Conservation (phyloP, 140 eudicot genomes). For the Stevia rebaudiana region DNA sequence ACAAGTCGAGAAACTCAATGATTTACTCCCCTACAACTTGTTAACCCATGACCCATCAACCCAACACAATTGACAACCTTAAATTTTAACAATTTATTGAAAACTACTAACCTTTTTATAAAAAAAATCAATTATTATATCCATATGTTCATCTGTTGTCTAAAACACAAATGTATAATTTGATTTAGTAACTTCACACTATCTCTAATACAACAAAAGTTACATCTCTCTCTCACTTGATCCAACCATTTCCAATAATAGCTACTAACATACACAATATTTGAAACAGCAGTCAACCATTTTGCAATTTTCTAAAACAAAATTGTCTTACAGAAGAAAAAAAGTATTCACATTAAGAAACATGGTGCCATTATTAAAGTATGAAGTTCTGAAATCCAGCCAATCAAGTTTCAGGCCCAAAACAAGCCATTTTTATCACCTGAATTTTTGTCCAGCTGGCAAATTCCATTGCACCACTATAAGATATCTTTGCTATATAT, state of each 20-base stretch:
- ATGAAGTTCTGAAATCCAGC: constrained; percentile 6
- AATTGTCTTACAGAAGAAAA: neutral
- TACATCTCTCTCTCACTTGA: neutral
- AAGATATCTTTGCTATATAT: constrained; percentile 17
- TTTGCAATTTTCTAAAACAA: neutral
- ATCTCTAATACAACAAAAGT: neutral
- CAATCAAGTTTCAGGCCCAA: constrained; percentile 3
- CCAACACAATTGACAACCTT: too few relatives aligned
- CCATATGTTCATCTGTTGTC: too few relatives aligned
- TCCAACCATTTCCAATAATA: neutral
- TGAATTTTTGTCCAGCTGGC: constrained; percentile 23
- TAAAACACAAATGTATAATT: neutral
- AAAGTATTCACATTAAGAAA: constrained; percentile 4
- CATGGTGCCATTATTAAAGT: constrained; percentile 11
- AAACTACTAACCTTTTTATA: too few relatives aligned
- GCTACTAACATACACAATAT: neutral
- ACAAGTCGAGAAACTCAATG: too few relatives aligned
- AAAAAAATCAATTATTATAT: too few relatives aligned
- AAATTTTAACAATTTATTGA: too few relatives aligned
- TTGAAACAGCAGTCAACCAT: neutral
- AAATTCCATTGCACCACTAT: constrained; percentile 30
- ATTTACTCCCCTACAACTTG: too few relatives aligned
- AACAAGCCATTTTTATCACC: constrained; percentile 18
- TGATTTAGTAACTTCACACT: neutral
- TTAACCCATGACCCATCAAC: neutral